phyloP scores from a whole-genome alignment of 108 stramenopile species.

The Nannochloropsis oceanica region DNA sequence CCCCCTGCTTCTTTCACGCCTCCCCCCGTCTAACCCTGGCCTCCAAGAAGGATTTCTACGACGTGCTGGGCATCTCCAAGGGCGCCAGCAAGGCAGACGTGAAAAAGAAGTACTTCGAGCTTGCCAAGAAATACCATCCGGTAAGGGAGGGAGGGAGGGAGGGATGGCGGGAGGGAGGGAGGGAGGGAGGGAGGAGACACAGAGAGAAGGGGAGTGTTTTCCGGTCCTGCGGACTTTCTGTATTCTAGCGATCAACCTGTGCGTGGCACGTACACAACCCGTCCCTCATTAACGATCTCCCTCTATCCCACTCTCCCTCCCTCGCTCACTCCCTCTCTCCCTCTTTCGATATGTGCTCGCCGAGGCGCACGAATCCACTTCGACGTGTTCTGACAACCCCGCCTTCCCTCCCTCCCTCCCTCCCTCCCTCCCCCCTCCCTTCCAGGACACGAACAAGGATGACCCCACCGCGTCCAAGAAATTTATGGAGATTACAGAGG shows the following conservation, averaged over 20 bases:
- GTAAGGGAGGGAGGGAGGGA: background rate
- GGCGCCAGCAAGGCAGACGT: conserved; percentile 63
- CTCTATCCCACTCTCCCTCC: too few relatives aligned
- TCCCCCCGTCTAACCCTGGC: background rate
- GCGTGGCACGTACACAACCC: too few relatives aligned
- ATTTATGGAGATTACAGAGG: conserved; percentile 42
- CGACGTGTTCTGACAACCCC: too few relatives aligned
- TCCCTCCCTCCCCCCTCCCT: background rate
- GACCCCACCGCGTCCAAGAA: conserved; percentile 41
- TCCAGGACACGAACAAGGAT: conserved; percentile 59
- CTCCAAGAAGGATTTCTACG: conserved; percentile 78
- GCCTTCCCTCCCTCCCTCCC: background rate
- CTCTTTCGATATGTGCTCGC: too few relatives aligned
- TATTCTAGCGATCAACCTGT: too few relatives aligned
- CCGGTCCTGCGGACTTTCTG: too few relatives aligned
- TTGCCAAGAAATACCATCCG: conserved; percentile 90
- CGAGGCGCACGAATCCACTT: too few relatives aligned
- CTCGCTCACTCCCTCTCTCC: background rate
- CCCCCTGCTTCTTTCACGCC: background rate
- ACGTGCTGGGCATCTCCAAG: conserved; percentile 63
- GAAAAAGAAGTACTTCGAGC: conserved; percentile 83
- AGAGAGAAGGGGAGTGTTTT: too few relatives aligned
- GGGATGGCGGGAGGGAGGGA: background rate
- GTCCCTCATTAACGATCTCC: too few relatives aligned
- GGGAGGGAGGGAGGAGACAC: background rate